Percentiles rank a stretch among this genome's conserved stretches.
Evolutionary conservation across 345 rosid species (phyloP).

Genomic region (Psidium guajava): DNA sequence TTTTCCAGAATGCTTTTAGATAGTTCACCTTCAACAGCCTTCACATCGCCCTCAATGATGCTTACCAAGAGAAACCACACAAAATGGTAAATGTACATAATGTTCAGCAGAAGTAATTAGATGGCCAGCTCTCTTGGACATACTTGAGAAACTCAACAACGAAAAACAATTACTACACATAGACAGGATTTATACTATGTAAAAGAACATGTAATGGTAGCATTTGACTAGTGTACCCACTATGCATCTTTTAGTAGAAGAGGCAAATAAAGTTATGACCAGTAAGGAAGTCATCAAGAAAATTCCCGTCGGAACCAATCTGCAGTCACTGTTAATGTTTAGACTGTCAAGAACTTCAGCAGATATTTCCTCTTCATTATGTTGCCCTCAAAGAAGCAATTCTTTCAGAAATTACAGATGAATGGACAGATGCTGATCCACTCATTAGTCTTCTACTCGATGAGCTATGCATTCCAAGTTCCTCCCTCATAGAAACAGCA

Average conservation of each 20-base stretch:
- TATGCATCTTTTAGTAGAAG: background rate
- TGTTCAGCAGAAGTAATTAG: background rate
- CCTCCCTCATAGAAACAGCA: background rate
- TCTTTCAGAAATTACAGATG: background rate
- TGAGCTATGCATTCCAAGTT: background rate
- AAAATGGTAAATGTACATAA: background rate
- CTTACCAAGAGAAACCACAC: conserved; percentile 6
- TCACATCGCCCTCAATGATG: too few species aligned
- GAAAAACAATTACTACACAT: background rate
- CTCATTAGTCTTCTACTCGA: background rate
- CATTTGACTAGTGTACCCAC: background rate
- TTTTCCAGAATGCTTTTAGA: too few species aligned
- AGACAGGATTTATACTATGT: background rate
- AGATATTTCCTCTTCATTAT: background rate
- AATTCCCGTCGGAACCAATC: background rate
- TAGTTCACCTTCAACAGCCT: too few species aligned
- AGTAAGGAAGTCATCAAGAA: background rate
- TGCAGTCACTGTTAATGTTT: background rate
- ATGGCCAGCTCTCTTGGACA: background rate
- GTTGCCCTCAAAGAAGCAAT: background rate
- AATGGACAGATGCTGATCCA: background rate
- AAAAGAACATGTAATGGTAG: background rate
- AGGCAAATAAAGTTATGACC: background rate
- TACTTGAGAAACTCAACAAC: background rate
- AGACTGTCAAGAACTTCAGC: background rate